Evolutionary conservation across 495 filamentous ascomycete genomes (phyloP).

Genomic region (Hypoxylon fuscum): DNA sequence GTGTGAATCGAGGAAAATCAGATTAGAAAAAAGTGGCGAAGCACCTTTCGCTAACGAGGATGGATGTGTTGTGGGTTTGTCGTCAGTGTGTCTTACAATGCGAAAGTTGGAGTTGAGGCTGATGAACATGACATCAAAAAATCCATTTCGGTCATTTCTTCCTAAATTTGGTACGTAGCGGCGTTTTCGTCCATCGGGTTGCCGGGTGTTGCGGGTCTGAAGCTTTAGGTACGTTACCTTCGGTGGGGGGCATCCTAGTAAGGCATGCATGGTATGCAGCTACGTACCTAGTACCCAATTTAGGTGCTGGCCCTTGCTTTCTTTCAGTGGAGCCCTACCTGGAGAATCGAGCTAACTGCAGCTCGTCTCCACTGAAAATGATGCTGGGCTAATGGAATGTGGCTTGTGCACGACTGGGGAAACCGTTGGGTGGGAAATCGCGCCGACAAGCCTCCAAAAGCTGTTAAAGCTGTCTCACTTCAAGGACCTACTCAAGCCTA

Average conservation of each 20-base stretch:
- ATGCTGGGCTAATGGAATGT: not conserved
- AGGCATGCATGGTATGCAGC: slow-evolving; percentile 2
- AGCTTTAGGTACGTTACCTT: slow-evolving; percentile 20
- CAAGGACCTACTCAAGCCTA: slow-evolving; percentile 31
- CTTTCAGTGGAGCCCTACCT: slow-evolving; percentile 6
- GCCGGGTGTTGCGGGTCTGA: slow-evolving; percentile 29
- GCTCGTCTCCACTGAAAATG: not conserved
- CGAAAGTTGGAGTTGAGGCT: slow-evolving; percentile 41
- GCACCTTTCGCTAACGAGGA: slow-evolving; percentile 4
- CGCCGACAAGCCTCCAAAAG: slow-evolving; percentile 30
- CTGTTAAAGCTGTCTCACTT: slow-evolving; percentile 35
- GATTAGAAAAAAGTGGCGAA: slow-evolving; percentile 5
- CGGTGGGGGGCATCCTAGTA: slow-evolving; percentile 13
- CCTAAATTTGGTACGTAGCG: not conserved
- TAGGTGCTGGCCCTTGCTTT: slow-evolving; percentile 36
- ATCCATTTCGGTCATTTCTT: slow-evolving; percentile 12
- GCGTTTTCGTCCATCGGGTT: slow-evolving; percentile 16
- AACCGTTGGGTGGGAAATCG: slow-evolving; percentile 8
- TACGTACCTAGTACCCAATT: no score
- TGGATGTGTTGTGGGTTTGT: slow-evolving; percentile 11
- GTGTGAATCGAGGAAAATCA: no score
- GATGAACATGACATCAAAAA: slow-evolving; percentile 27
- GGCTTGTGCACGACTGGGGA: not conserved
- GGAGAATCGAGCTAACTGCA: not conserved
- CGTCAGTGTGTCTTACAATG: slow-evolving; percentile 38